phyloP scores from a whole-genome alignment of 768 basidiomycete species.

The Naganishia antarctica region DNA sequence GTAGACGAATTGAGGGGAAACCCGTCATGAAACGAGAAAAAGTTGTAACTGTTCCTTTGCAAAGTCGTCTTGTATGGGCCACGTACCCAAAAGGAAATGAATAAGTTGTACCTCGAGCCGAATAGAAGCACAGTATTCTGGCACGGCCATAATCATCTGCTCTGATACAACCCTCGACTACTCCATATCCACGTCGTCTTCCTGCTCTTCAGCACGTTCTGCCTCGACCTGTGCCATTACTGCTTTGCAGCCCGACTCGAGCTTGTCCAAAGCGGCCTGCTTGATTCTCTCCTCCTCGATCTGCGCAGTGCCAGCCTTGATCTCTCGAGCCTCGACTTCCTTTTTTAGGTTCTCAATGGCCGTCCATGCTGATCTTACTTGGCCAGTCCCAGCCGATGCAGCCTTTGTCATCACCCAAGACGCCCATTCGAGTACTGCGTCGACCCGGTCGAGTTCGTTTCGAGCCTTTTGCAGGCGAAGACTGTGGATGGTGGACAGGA shows the following conservation, averaged over 20 bases:
- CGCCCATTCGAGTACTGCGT: slow-evolving; percentile 30
- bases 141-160: not conserved
- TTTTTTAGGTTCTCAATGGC: slow-evolving; percentile 28
- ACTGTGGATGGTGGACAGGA: slow-evolving; percentile 30
- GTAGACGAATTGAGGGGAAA: not conserved
- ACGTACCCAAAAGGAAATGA: slow-evolving; percentile 3
- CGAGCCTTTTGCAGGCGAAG: slow-evolving; percentile 31
- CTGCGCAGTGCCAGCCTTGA: not conserved
- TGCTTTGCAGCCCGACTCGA: slow-evolving; percentile 31
- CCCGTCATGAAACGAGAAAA: no score
- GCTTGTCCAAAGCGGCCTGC: slow-evolving; percentile 24
- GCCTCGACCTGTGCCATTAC: slow-evolving; percentile 23
- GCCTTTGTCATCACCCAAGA: slow-evolving; percentile 28
- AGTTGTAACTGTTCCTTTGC: no score
- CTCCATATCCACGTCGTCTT: slow-evolving; percentile 23
- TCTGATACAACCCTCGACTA: not conserved
- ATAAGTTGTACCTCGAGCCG: not conserved
- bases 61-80: slow-evolving; percentile 4
- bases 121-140: not conserved
- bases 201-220: slow-evolving; percentile 7
- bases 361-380: slow-evolving; percentile 31
- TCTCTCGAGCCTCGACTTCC: slow-evolving; percentile 29
- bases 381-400: slow-evolving; percentile 20
- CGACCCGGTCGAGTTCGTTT: slow-evolving; percentile 29
- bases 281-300: slow-evolving; percentile 25